A percentile compares a stretch with the other conserved stretches of the same genome.
phyloP scores from a whole-genome alignment of 352 stramenopile genomes.

The Pythium aphanidermatum region DNA sequence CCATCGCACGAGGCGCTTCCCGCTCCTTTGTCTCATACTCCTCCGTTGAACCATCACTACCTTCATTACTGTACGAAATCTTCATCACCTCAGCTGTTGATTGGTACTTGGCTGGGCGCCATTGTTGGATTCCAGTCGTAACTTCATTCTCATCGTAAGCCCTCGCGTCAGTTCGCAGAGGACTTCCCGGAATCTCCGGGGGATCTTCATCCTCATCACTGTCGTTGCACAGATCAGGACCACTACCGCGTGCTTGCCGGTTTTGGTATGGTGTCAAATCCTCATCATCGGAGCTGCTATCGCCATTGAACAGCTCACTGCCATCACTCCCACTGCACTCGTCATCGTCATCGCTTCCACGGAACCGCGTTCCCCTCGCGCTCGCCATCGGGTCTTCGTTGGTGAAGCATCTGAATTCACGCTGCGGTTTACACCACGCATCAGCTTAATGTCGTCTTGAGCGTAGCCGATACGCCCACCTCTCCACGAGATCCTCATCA shows the following conservation, averaged over 20 bases:
- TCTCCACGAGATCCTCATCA: slow-evolving; percentile 43
- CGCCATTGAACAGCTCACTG: slow-evolving; percentile 14
- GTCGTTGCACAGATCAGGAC: background rate
- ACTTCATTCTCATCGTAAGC: background rate
- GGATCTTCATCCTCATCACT: slow-evolving; percentile 32
- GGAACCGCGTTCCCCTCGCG: background rate
- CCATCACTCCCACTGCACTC: slow-evolving; percentile 13
- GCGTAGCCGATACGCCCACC: too few relatives aligned
- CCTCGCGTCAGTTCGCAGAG: slow-evolving; percentile 18
- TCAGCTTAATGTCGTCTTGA: too few relatives aligned
- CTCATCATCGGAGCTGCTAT: slow-evolving; percentile 7
- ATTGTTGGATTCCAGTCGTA: too few relatives aligned
- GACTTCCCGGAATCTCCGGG: slow-evolving; percentile 65
- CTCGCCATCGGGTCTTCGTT: slow-evolving; percentile 16
- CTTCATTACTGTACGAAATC: slow-evolving; percentile 14
- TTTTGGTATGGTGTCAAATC: too few relatives aligned
- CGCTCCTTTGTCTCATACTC: slow-evolving; percentile 57
- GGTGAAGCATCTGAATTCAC: slow-evolving; percentile 49
- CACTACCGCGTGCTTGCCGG: background rate
- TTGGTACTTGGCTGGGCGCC: slow-evolving; percentile 2
- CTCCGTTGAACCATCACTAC: slow-evolving; percentile 26
- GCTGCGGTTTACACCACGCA: too few relatives aligned
- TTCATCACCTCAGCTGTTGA: slow-evolving; percentile 3
- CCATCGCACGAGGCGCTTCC: slow-evolving; percentile 41
- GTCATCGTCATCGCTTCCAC: slow-evolving; percentile 2